These are phyloP conservation scores for Paramecium sexaurelia DNA, from an alignment of 73 alveolate species.

Conservation along the genomic window DNA sequence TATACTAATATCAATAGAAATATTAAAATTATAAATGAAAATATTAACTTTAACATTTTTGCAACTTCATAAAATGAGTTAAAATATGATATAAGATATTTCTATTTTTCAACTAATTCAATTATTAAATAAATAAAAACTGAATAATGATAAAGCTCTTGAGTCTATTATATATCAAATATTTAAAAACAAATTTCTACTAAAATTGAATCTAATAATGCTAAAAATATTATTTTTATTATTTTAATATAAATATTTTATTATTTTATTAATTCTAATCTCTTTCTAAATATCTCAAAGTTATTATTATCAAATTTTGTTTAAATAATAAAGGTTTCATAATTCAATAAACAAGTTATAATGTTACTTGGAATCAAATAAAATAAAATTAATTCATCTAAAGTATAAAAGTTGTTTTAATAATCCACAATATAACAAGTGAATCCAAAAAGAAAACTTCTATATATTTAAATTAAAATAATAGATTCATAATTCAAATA, in stretches of 20 bases:
- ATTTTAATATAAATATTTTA: background rate
- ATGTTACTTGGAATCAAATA: background rate
- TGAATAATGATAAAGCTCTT: background rate
- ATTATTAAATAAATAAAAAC: background rate
- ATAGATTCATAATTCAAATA: background rate
- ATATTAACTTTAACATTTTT: background rate
- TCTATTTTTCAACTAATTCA: background rate
- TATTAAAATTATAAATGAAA: background rate
- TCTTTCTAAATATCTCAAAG: background rate
- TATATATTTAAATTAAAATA: background rate
- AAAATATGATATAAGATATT: background rate
- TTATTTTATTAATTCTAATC: background rate
- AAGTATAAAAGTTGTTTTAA: background rate
- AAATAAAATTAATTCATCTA: background rate
- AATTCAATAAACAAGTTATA: background rate
- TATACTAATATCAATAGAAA: background rate
- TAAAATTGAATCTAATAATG: background rate
- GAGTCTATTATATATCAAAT: background rate
- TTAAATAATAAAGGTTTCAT: background rate
- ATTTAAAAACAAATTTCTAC: background rate
- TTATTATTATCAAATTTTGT: background rate
- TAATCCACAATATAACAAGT: background rate
- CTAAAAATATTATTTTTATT: background rate
- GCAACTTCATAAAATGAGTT: background rate
- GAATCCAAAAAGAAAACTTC: constrained; percentile 1